phyloP scores from a whole-genome alignment of 1,284 basidiomycete species.

The Puccinia polysora region DNA sequence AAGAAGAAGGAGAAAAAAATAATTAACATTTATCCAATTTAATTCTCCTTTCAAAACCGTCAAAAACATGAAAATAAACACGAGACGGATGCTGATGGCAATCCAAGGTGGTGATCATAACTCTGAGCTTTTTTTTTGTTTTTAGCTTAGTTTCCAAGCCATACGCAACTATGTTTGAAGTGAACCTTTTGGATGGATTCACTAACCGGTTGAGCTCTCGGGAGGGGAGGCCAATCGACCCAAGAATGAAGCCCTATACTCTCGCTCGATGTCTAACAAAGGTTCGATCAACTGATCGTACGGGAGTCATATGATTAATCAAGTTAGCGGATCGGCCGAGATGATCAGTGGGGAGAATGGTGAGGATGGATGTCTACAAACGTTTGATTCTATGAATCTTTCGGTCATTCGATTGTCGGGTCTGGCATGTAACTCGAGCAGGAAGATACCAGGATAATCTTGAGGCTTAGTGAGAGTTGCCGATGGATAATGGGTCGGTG shows the following conservation, averaged over 20 bases:
- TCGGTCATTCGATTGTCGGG: slow-evolving; percentile 48
- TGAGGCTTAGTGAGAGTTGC: slow-evolving; percentile 33
- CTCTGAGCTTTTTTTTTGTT: too few species aligned
- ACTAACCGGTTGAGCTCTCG: neutral
- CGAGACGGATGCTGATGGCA: too few species aligned
- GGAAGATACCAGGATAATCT: slow-evolving; percentile 43
- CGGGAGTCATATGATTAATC: neutral
- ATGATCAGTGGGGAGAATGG: neutral
- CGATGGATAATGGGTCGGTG: slow-evolving; percentile 25
- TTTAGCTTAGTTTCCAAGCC: too few species aligned
- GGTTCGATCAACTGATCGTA: slow-evolving; percentile 14
- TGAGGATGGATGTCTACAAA: neutral
- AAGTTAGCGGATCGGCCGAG: neutral
- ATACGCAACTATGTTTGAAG: too few species aligned
- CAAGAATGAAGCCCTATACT: slow-evolving; percentile 32
- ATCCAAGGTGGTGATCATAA: too few species aligned
- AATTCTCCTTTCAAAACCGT: neutral
- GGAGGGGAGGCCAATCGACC: neutral
- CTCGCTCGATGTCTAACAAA: slow-evolving; percentile 34
- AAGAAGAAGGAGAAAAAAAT: neutral
- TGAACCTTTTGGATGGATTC: too few species aligned
- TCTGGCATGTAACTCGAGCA: slow-evolving; percentile 45
- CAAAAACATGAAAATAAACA: too few species aligned
- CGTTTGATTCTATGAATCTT: slow-evolving; percentile 24
- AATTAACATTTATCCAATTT: neutral